Percentiles rank a stretch among this genome's conserved stretches.
phyloP scores from a whole-genome alignment of 1,139 yeast genomes.

The Meyerozyma guilliermondii region DNA sequence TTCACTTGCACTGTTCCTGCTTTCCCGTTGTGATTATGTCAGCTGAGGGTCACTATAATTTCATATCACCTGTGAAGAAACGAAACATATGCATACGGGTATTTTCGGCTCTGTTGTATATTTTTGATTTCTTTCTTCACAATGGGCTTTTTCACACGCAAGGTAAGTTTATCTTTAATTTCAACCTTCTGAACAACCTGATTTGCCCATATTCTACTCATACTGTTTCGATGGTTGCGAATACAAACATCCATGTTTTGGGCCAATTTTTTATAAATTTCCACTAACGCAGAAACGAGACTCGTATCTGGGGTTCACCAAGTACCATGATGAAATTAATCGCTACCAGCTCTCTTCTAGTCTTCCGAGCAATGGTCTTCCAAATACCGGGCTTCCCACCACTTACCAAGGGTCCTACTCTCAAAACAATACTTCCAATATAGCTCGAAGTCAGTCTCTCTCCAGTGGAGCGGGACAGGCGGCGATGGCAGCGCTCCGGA shows the following conservation, averaged over 20 bases:
- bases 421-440: not conserved
- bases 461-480: conserved; percentile 37
- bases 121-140: not conserved
- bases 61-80: not conserved
- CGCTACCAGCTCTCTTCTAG: conserved; percentile 24
- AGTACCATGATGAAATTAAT: conserved; percentile 30
- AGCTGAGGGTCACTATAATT: not conserved
- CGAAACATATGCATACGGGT: not conserved
- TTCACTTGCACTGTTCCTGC: not conserved
- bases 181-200: not conserved
- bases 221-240: not conserved
- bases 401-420: not conserved
- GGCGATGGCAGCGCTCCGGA: conserved; percentile 38
- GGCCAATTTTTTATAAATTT: not conserved
- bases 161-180: not conserved
- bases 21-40: not conserved
- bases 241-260: not conserved
- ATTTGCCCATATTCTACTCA: not conserved
- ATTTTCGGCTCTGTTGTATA: not conserved
- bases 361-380: conserved; percentile 19
- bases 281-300: conserved; percentile 10
- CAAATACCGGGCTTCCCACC: conserved; percentile 13
- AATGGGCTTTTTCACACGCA: conserved; percentile 1
- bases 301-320: conserved; percentile 34
- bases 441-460: conserved; percentile 19